These are phyloP conservation scores for Apophysomyces variabilis DNA, from an alignment of 371 early-diverging fungal genomes.

Conservation along the genomic window DNA sequence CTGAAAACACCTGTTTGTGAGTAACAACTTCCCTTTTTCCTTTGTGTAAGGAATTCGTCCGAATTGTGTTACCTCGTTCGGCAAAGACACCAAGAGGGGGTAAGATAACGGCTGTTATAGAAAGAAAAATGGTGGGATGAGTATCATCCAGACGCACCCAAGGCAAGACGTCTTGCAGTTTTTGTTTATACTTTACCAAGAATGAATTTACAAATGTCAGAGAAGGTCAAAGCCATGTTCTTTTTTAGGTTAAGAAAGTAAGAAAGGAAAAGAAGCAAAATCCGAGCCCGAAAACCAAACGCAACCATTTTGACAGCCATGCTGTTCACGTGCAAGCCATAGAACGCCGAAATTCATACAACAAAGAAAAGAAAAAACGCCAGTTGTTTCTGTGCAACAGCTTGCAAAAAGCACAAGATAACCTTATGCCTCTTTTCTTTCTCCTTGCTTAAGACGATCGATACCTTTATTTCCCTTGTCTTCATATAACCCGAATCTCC, in stretches of 20 bases:
- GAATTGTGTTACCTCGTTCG: slow-evolving; percentile 43
- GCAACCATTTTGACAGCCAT: too few relatives aligned
- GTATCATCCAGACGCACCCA: too few relatives aligned
- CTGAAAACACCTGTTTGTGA: slow-evolving; percentile 3
- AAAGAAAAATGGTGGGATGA: slow-evolving; percentile 14
- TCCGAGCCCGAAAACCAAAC: too few relatives aligned
- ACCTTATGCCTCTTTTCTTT: too few relatives aligned
- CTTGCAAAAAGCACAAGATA: too few relatives aligned
- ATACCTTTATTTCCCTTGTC: too few relatives aligned
- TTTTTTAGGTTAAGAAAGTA: slow-evolving; percentile 4
- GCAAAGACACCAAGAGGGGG: slow-evolving; percentile 76
- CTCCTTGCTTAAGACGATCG: too few relatives aligned
- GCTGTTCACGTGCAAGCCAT: too few relatives aligned
- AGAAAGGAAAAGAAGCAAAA: slow-evolving; percentile 1
- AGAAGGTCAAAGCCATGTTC: slow-evolving; percentile 44
- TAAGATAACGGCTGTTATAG: slow-evolving; percentile 53
- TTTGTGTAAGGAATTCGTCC: neutral
- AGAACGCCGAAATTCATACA: too few relatives aligned
- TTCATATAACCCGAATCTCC: too few relatives aligned
- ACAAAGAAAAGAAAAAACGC: too few relatives aligned
- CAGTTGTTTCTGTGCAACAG: too few relatives aligned
- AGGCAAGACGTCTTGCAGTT: slow-evolving; percentile 6
- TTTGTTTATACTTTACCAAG: slow-evolving; percentile 31
- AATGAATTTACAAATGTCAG: slow-evolving; percentile 47
- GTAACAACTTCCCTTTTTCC: neutral